Evolutionary conservation across 2,329 filamentous ascomycete species (phyloP), one percentile per base, ranked within the genome.

Genomic region (Aphanocladium album): DNA sequence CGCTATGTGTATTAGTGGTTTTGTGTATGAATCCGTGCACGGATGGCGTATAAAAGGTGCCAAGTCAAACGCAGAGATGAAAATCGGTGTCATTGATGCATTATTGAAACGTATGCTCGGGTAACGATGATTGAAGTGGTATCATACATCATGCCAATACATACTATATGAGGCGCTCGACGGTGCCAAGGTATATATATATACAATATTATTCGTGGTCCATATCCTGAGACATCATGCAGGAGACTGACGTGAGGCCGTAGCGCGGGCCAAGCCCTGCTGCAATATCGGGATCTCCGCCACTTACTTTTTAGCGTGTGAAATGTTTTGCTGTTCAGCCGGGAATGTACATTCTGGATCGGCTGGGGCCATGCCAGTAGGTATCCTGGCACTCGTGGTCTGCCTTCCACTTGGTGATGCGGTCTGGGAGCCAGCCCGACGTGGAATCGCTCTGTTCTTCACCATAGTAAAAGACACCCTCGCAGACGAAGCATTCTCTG

Each of bases 1-100:
- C 76, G 80, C 66, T 90, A 89, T 64, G 82, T 80, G 5, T 59
- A 62, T 16, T 60, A 51, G 30, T 7, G 3, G 11, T 25, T 30
- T 11, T 3, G 14, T 14, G 2, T n/a, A 37, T 19, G 12, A 4
- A 2, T n/a, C 12, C 14, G 30, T 33, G 8, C 25, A 39, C 5
- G 4, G 21, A 14, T 7, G 12, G 33, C 33, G 6, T 35, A 12
- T 35, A 35, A 35, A 35, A 6, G 33, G 12, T 6, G 6, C 33
- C 6, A 6, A 35, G 12, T 12, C 12, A 35, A 35, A 35, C 33
- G 12, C 12, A 35, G 33, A 35, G 33, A n/a, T n/a, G n/a, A n/a
- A n/a, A n/a, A n/a, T n/a, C n/a, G n/a, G n/a, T 35, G 12, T 6
- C 33, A 35, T 8, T 33, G 2, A 45, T 45, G 39, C 25, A 33